phyloP scores from a whole-genome alignment of 768 basidiomycete genomes.

The Xanthoconium stramineum region DNA sequence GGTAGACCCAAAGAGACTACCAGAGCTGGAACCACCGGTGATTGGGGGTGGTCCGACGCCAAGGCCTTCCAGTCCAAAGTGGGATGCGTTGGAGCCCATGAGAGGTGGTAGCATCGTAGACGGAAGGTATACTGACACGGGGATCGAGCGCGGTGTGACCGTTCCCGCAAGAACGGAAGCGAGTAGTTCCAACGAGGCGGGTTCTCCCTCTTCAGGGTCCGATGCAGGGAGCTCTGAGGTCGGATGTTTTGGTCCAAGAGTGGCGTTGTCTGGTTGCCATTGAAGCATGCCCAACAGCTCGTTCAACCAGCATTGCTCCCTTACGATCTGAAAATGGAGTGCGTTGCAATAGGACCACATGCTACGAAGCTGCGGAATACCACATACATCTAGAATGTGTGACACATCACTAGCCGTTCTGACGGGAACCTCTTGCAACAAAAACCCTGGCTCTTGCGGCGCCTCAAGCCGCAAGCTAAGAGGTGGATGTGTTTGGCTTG shows the following conservation, averaged over 20 bases:
- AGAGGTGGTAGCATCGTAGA: slow-evolving; percentile 29
- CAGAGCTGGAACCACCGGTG: slow-evolving; percentile 21
- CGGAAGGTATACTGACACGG: slow-evolving; percentile 68
- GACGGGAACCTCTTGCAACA: slow-evolving; percentile 69
- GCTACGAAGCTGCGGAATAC: background rate
- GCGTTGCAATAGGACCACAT: background rate
- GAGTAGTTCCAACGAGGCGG: slow-evolving; percentile 54
- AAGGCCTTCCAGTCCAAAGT: slow-evolving; percentile 28
- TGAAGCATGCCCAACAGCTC: slow-evolving; percentile 57
- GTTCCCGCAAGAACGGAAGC: slow-evolving; percentile 63
- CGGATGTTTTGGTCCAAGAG: slow-evolving; percentile 3
- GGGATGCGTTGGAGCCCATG: slow-evolving; percentile 13
- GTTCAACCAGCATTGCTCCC: slow-evolving; percentile 84
- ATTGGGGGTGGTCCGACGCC: slow-evolving; percentile 24
- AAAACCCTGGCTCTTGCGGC: slow-evolving; percentile 75
- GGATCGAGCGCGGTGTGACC: slow-evolving; percentile 41
- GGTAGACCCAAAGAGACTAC: slow-evolving; percentile 30
- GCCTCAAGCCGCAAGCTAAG: slow-evolving; percentile 61
- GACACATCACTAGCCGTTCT: slow-evolving; percentile 70
- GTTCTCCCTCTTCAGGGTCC: slow-evolving; percentile 29
- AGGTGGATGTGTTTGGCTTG: slow-evolving; percentile 64
- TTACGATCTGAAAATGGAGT: slow-evolving; percentile 41
- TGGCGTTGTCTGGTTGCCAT: slow-evolving; percentile 53
- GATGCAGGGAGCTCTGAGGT: background rate
- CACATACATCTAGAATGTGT: slow-evolving; percentile 67